Percentiles rank a stretch among this genome's conserved stretches.
Evolutionary conservation across 805 yeast species (phyloP).

Genomic region (Starmerella potacharoeniae): DNA sequence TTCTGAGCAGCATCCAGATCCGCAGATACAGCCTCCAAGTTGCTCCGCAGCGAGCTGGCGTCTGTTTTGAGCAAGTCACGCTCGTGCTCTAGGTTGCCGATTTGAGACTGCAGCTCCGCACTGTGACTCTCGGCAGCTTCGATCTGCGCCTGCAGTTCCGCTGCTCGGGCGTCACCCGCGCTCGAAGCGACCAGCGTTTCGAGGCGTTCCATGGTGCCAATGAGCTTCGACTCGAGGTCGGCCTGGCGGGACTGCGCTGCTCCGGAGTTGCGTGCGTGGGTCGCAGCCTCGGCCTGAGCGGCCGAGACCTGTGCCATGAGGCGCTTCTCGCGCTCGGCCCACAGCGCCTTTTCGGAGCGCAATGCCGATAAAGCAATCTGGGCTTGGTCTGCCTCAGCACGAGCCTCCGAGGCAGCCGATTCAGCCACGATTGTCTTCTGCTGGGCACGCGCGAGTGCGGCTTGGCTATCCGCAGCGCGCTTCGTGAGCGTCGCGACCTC

Average conservation of each 20-base stretch:
- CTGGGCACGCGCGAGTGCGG: constrained; percentile 4
- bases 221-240: background rate
- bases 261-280: background rate
- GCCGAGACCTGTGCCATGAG: constrained; percentile 9
- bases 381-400: constrained; percentile 10
- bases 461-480: background rate
- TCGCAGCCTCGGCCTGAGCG: background rate
- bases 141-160: constrained; percentile 23
- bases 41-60: background rate
- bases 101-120: constrained; percentile 8
- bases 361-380: background rate
- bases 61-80: background rate
- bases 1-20: constrained; percentile 8
- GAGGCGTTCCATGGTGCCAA: constrained; percentile 3
- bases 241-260: background rate
- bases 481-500: constrained; percentile 9
- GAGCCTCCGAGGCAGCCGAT: constrained; percentile 5
- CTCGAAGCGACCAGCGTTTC: constrained; percentile 15
- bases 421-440: background rate
- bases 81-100: constrained; percentile 1
- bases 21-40: background rate
- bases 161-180: constrained; percentile 21
- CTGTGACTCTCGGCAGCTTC: background rate
- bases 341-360: constrained; percentile 1
- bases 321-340: constrained; percentile 11